Conservation (phyloP, 2,329 filamentous ascomycete species). For the Scleromitrula shiraiana region DNA sequence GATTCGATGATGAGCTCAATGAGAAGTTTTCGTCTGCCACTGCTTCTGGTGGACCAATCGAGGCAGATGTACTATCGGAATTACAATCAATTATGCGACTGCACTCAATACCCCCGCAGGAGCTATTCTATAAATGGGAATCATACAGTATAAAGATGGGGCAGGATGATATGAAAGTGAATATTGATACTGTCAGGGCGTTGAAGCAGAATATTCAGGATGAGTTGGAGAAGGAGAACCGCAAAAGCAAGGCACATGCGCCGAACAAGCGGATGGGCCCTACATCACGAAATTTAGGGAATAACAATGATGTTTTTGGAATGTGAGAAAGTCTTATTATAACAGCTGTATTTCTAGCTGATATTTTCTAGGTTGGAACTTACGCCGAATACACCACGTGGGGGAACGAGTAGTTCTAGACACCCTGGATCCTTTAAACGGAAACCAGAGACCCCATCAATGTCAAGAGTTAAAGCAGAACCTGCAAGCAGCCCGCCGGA, state of each 20-base stretch:
- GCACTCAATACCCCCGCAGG: conserved; percentile 72
- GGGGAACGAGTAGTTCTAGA: conserved; percentile 17
- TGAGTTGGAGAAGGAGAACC: conserved; percentile 66
- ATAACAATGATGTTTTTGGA: conserved; percentile 66
- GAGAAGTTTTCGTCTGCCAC: conserved; percentile 23
- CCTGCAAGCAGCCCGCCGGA: conserved; percentile 38
- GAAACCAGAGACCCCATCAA: conserved; percentile 40
- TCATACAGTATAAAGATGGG: conserved; percentile 96
- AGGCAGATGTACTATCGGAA: conserved; percentile 71
- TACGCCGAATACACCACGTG: conserved; percentile 52
- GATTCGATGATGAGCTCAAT: conserved; percentile 21
- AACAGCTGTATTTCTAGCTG: conserved; percentile 11
- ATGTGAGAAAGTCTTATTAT: conserved; percentile 48
- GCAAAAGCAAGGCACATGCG: conserved; percentile 52
- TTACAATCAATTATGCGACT: conserved; percentile 79
- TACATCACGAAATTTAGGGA: conserved; percentile 51
- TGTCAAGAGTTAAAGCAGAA: conserved; percentile 39
- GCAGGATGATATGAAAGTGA: conserved; percentile 62
- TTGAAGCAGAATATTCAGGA: conserved; percentile 88
- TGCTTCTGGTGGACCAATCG: conserved; percentile 36
- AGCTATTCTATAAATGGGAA: conserved; percentile 98
- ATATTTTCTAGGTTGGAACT: conserved; percentile 50
- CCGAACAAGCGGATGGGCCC: conserved; percentile 55
- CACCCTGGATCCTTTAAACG: conserved; percentile 19
- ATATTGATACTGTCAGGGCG: conserved; percentile 61